phyloP scores from a whole-genome alignment of 805 yeast species.

The Yamadazyma akitaensis region DNA sequence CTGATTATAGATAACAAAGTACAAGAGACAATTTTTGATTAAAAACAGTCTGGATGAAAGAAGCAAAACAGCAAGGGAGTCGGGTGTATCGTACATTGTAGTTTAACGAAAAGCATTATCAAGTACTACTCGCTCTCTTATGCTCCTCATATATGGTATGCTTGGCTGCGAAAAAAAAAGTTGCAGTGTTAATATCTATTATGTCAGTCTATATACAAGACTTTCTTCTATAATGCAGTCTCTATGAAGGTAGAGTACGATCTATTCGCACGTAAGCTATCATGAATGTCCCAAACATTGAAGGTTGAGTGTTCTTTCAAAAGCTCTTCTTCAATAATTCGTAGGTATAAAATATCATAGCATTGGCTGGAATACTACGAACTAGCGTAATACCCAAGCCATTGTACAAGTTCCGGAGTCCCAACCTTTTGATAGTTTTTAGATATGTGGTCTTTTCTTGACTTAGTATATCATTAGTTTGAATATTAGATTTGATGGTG shows the following conservation, averaged over 20 bases:
- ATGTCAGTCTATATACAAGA: neutral
- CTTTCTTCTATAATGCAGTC: neutral
- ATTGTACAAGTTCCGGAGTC: constrained; percentile 70
- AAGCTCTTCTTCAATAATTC: constrained; percentile 51
- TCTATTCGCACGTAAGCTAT: neutral
- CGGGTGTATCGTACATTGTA: neutral
- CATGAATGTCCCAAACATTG: neutral
- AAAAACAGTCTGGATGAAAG: no score
- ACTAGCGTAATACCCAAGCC: constrained; percentile 81
- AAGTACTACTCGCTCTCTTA: no score
- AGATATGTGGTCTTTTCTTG: constrained; percentile 4
- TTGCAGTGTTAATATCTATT: neutral
- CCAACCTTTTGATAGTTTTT: constrained; percentile 42
- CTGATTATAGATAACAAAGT: no score
- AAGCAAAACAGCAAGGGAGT: neutral
- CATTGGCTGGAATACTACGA: constrained; percentile 88
- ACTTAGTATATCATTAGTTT: constrained; percentile 46
- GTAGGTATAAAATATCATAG: constrained; percentile 76
- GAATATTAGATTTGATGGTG: constrained; percentile 84
- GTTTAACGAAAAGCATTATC: neutral
- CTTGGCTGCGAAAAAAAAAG: neutral
- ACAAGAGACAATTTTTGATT: no score
- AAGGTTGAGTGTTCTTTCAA: neutral
- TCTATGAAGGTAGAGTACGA: no score
- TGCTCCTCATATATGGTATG: neutral